Conservation (phyloP, 1,139 yeast genomes). For the Ogataea hybrid region DNA sequence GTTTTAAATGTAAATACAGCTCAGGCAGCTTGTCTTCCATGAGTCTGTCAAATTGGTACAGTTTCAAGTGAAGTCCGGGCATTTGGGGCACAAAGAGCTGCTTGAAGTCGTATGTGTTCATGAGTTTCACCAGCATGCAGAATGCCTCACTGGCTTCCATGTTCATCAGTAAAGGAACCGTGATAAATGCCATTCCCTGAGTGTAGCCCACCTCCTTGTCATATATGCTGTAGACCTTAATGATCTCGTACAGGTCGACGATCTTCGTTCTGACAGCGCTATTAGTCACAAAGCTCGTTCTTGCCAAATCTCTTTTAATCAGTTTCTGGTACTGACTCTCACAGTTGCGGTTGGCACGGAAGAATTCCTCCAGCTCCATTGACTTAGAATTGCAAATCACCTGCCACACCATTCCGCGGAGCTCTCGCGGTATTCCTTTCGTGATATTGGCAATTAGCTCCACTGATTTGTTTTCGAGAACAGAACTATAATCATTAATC, state of each 20-base stretch:
- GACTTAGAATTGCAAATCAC: constrained; percentile 80
- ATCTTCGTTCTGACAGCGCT: constrained; percentile 48
- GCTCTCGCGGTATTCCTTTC: constrained; percentile 77
- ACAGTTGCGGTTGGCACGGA: constrained; percentile 50
- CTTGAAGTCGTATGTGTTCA: constrained; percentile 81
- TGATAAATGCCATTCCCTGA: constrained; percentile 94
- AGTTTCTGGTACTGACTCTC: constrained; percentile 70
- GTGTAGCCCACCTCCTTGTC: constrained; percentile 97
- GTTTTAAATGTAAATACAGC: constrained; percentile 69
- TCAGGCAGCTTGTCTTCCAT: constrained; percentile 68
- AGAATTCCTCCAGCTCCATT: constrained; percentile 64
- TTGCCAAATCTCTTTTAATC: constrained; percentile 75
- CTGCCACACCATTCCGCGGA: constrained; percentile 93
- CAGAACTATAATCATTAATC: constrained; percentile 66
- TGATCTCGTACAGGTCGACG: constrained; percentile 66
- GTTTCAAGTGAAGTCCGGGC: constrained; percentile 84
- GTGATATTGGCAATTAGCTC: constrained; percentile 60
- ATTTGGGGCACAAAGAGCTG: constrained; percentile 80
- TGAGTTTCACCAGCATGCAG: constrained; percentile 72
- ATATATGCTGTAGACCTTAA: constrained; percentile 79
- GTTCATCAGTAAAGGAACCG: constrained; percentile 80
- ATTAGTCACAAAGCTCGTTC: constrained; percentile 76
- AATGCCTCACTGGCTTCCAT: constrained; percentile 85
- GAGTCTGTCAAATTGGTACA: constrained; percentile 87
- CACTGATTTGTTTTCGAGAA: constrained; percentile 62